Conservation (phyloP, 2,329 filamentous ascomycete species). For the Ceratocystis alfenasii region DNA sequence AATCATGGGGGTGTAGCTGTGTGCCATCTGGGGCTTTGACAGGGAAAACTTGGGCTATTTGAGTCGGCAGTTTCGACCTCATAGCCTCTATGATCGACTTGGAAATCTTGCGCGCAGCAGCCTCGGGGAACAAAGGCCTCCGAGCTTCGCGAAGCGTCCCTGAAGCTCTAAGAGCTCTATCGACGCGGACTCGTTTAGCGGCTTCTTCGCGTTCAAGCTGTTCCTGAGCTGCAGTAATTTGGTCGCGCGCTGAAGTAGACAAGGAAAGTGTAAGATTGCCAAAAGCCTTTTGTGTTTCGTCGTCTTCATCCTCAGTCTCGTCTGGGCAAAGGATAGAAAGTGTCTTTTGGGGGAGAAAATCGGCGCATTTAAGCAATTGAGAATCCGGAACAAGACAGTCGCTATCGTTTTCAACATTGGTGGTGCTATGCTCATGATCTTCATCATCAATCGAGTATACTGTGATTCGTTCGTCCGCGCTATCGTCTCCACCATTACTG, state of each 20-base stretch:
- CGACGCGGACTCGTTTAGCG: not conserved
- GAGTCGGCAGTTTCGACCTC: not conserved
- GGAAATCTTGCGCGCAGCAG: slow-evolving; percentile 2
- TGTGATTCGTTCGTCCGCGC: not conserved
- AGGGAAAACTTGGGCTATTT: slow-evolving; percentile 11
- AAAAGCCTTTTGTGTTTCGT: slow-evolving; percentile 3
- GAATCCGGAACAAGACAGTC: slow-evolving; percentile 12
- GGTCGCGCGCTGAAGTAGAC: slow-evolving; percentile 4
- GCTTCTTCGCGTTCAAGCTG: slow-evolving; percentile 3
- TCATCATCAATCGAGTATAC: not conserved
- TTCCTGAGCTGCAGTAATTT: slow-evolving; percentile 12
- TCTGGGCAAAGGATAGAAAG: not conserved
- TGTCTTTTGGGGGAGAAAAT: not conserved
- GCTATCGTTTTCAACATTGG: not conserved
- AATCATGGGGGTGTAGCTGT: slow-evolving; percentile 38
- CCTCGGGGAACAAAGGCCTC: not conserved
- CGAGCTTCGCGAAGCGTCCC: slow-evolving; percentile 12
- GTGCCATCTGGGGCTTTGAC: slow-evolving; percentile 12
- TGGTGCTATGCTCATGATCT: not conserved
- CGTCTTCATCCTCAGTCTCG: slow-evolving; percentile 10
- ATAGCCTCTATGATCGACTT: slow-evolving; percentile 3
- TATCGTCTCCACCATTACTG: not conserved
- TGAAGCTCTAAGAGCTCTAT: slow-evolving; percentile 4
- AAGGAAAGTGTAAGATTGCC: not conserved
- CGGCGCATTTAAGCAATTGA: slow-evolving; percentile 12